Percentiles rank a stretch among this genome's conserved stretches.
Conservation (phyloP, 2,329 filamentous ascomycete genomes). For the Ascochyta rabiei region DNA sequence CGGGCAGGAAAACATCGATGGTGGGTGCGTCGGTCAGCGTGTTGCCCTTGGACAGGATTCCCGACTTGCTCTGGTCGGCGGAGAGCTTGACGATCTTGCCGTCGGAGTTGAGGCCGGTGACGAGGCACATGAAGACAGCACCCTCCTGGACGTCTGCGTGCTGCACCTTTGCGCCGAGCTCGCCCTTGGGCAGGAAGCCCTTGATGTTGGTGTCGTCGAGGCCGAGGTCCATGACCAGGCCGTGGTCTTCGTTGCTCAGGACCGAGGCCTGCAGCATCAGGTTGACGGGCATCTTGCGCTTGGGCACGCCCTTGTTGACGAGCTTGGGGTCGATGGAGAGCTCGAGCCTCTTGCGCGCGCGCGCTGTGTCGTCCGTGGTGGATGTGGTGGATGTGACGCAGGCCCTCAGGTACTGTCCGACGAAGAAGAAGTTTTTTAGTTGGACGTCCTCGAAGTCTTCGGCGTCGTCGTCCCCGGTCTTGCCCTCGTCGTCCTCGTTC, state of each 20-base stretch:
- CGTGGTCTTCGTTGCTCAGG: slow-evolving; percentile 92
- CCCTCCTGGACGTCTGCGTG: slow-evolving; percentile 78
- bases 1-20: slow-evolving; percentile 88
- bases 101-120: slow-evolving; percentile 74
- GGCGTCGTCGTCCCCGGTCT: slow-evolving; percentile 58
- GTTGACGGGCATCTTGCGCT: slow-evolving; percentile 75
- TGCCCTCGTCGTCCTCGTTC: slow-evolving; percentile 66
- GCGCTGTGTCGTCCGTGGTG: slow-evolving; percentile 71
- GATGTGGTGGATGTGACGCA: slow-evolving; percentile 82
- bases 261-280: slow-evolving; percentile 86
- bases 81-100: slow-evolving; percentile 88
- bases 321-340: slow-evolving; percentile 81
- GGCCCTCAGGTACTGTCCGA: slow-evolving; percentile 88
- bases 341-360: slow-evolving; percentile 81
- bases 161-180: slow-evolving; percentile 71
- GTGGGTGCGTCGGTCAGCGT: slow-evolving; percentile 78
- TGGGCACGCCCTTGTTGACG: slow-evolving; percentile 75
- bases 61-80: slow-evolving; percentile 71
- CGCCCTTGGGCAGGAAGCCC: slow-evolving; percentile 85
- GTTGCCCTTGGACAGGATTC: slow-evolving; percentile 68
- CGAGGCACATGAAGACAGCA: slow-evolving; percentile 81
- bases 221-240: slow-evolving; percentile 90
- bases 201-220: slow-evolving; percentile 70
- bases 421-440: slow-evolving; percentile 73
- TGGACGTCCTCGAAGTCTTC: slow-evolving; percentile 66